These are phyloP conservation scores for Silene coronaria DNA, from an alignment of 179 eudicot species.

Conservation along the genomic window DNA sequence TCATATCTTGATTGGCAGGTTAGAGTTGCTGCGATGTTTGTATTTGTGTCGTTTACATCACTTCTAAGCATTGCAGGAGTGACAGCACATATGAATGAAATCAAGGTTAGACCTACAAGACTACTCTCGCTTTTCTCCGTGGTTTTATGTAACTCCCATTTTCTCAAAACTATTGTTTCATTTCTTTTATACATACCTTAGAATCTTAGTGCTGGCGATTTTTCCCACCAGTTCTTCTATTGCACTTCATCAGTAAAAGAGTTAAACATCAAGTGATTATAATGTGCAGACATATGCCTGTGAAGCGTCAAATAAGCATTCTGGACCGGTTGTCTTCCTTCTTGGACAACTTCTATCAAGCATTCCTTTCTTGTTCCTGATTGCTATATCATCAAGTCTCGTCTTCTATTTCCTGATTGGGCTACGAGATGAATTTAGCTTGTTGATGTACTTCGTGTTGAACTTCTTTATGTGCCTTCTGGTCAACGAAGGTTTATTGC, in stretches of 20 bases:
- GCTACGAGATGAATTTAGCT: conserved; percentile 75
- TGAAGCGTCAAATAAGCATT: conserved; percentile 79
- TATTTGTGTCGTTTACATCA: conserved; percentile 73
- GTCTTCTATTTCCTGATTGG: conserved; percentile 89
- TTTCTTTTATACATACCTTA: not conserved
- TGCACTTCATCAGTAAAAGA: not conserved
- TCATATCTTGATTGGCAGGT: conserved; percentile 46
- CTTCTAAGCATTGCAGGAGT: conserved; percentile 80
- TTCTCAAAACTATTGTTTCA: too few relatives aligned
- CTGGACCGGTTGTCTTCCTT: conserved; percentile 70
- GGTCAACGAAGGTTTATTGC: conserved; percentile 79
- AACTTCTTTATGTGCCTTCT: conserved; percentile 83
- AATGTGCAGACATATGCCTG: conserved; percentile 58
- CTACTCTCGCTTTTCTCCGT: not conserved
- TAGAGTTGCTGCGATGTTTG: conserved; percentile 87
- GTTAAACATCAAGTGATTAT: conserved; percentile 9
- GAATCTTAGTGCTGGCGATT: not conserved
- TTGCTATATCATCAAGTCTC: conserved; percentile 83
- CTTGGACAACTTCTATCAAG: conserved; percentile 87
- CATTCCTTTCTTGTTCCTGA: conserved; percentile 92
- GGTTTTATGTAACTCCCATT: not conserved
- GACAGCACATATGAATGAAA: conserved; percentile 70
- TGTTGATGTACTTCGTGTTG: conserved; percentile 87
- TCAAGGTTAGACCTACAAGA: conserved; percentile 48
- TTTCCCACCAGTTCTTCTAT: not conserved